Percentiles rank a stretch among this genome's conserved stretches.
phyloP scores from a whole-genome alignment of 1,139 yeast genomes.

The Yamadazyma mexicana region DNA sequence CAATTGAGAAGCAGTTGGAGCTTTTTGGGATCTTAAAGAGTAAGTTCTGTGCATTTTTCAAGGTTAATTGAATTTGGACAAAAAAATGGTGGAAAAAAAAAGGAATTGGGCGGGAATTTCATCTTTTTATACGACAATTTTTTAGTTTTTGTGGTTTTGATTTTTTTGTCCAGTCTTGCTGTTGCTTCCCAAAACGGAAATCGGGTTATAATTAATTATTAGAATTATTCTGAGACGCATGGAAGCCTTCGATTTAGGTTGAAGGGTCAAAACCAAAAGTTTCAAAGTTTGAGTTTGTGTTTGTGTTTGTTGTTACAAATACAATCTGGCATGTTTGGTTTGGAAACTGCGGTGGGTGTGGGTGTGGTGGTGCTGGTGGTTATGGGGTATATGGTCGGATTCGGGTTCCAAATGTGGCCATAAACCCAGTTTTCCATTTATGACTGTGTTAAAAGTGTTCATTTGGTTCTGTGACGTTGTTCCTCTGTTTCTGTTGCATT shows the following conservation, averaged over 20 bases:
- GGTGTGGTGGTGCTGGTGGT: not conserved
- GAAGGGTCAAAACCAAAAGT: no score
- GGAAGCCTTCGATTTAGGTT: not conserved
- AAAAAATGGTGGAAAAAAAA: not conserved
- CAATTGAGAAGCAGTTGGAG: slow-evolving; percentile 95
- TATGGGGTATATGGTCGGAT: no score
- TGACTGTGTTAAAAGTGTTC: no score
- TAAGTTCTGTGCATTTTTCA: slow-evolving; percentile 94
- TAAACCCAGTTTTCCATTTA: no score
- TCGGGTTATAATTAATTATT: not conserved
- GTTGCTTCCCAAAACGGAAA: not conserved
- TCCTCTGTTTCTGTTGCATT: no score
- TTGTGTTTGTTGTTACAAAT: no score
- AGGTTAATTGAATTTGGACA: not conserved
- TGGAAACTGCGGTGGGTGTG: no score
- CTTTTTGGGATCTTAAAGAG: slow-evolving; percentile 90
- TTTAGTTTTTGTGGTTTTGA: not conserved
- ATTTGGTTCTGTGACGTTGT: no score
- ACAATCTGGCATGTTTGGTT: no score
- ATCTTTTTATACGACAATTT: slow-evolving; percentile 1
- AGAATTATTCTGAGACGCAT: not conserved
- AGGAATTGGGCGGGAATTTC: not conserved
- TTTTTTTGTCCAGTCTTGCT: no score
- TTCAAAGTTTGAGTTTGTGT: no score
- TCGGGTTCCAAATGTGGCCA: no score